Base-by-base conservation (phyloP, 257 asterid genomes). In the Ilex aquifolium region DNA sequence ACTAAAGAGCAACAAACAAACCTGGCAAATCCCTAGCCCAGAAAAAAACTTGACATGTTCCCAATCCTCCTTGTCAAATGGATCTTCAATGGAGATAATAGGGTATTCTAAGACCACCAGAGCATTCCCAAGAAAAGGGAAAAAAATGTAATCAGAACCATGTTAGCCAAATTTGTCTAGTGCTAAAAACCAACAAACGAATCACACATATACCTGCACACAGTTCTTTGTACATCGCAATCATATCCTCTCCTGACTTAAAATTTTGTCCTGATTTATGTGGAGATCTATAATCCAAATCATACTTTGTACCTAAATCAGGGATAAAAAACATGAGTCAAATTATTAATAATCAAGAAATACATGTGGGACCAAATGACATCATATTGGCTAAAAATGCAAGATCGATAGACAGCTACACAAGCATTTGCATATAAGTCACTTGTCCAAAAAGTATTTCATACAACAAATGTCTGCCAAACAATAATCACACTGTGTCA, bases 1-100 rank as follows among this genome's bases (percentile, higher is more conserved):
- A 36, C 5, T 36, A 36, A 36, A 8, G 42, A 36, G 8, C 42
- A 4, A 4, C 8, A 4, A 59, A 59, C 77, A 64, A 74, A 90
- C 97, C 99, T 93, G 96, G 87, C 96, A 93, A 57, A 84, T 67
- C 68, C 90, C 96, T 44, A 87, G 94, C 68, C 69, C 70, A 59
- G 88, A 66, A 65, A 93, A 84, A 67, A 70, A 55, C 78, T 93
- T 93, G 61, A 84, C 83, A 69, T 85, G 96, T 66, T 87, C 96
- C 99, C 99, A 93, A 55, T 93, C 99, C 79, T 93, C 99, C 79
- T 93, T 93, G 85, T 93, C 99, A 76, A 90, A 93, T 74, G 99
- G 97, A 79, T 87, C 99, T 84, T 87, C 95, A 77, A 93, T 85
- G 55, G 99, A 93, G 64, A 82, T 92, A 63, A 93, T 80, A 31